Conservation (phyloP, 2,329 filamentous ascomycete species). For the Fusarium chuoi region DNA sequence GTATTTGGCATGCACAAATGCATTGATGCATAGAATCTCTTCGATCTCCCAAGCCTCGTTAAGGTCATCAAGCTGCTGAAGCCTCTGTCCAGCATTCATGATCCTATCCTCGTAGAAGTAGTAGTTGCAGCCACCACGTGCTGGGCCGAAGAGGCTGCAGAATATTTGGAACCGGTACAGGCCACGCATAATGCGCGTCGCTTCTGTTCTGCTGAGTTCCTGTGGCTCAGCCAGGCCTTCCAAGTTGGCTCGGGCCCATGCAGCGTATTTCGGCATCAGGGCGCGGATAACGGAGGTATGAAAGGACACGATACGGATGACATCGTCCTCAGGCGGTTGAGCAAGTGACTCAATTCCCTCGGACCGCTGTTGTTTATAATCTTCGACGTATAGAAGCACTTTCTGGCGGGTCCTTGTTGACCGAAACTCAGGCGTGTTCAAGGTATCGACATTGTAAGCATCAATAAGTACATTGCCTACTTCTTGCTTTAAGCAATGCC, state of each 20-base stretch:
- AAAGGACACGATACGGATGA: background rate
- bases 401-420: background rate
- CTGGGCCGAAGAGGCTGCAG: background rate
- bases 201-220: constrained; percentile 6
- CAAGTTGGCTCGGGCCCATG: background rate
- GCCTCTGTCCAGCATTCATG: background rate
- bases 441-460: background rate
- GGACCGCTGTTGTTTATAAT: background rate
- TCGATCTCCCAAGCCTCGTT: background rate
- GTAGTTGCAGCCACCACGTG: too few species aligned
- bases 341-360: background rate
- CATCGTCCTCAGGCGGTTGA: background rate
- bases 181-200: constrained; percentile 7
- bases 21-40: background rate
- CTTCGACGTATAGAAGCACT: background rate
- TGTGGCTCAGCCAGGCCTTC: background rate
- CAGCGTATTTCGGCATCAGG: background rate
- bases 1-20: background rate
- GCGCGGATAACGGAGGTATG: background rate
- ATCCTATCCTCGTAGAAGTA: background rate
- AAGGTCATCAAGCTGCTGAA: background rate
- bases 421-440: background rate
- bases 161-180: constrained; percentile 25
- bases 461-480: background rate
- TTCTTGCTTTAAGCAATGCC: background rate